Conservation (phyloP, 352 stramenopile genomes). For the Phytopythium kandeliae region DNA sequence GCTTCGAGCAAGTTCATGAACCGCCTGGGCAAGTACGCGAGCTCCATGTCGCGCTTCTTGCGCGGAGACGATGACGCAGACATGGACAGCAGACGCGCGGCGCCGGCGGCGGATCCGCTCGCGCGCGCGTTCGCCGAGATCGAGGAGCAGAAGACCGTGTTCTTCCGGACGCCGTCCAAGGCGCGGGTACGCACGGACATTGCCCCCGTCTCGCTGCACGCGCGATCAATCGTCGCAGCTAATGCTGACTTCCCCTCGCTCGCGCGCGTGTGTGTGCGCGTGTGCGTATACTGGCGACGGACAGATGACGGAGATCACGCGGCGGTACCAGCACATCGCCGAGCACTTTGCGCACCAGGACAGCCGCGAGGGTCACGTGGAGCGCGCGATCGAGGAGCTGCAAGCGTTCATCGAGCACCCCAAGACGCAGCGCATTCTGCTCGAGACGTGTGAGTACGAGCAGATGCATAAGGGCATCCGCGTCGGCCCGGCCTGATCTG, state of each 20-base stretch:
- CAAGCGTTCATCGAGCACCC: slow-evolving; percentile 76
- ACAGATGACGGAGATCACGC: slow-evolving; percentile 74
- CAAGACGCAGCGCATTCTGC: slow-evolving; percentile 52
- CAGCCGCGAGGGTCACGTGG: slow-evolving; percentile 57
- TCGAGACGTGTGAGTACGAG: slow-evolving; percentile 54
- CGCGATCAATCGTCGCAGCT: background rate
- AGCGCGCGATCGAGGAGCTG: slow-evolving; percentile 67
- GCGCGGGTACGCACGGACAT: slow-evolving; percentile 25
- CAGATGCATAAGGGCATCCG: slow-evolving; percentile 65
- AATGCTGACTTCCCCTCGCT: background rate
- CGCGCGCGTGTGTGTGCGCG: too few species aligned
- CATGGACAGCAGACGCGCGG: slow-evolving; percentile 6
- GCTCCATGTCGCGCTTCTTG: slow-evolving; percentile 50
- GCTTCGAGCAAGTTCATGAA: slow-evolving; percentile 78
- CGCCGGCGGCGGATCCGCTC: slow-evolving; percentile 24
- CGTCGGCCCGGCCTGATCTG: slow-evolving; percentile 43
- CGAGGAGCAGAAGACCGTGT: slow-evolving; percentile 47
- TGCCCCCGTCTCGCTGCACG: background rate
- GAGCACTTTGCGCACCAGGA: slow-evolving; percentile 61
- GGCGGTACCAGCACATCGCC: slow-evolving; percentile 63
- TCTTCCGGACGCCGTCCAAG: slow-evolving; percentile 69
- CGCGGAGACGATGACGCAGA: slow-evolving; percentile 61
- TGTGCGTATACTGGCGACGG: too few species aligned
- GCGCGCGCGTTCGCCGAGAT: slow-evolving; percentile 43
- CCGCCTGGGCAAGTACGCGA: slow-evolving; percentile 62